A percentile compares a stretch with the other conserved stretches of the same genome.
Conservation (phyloP, 1,284 basidiomycete species). For the Ceratobasidium sp. region DNA sequence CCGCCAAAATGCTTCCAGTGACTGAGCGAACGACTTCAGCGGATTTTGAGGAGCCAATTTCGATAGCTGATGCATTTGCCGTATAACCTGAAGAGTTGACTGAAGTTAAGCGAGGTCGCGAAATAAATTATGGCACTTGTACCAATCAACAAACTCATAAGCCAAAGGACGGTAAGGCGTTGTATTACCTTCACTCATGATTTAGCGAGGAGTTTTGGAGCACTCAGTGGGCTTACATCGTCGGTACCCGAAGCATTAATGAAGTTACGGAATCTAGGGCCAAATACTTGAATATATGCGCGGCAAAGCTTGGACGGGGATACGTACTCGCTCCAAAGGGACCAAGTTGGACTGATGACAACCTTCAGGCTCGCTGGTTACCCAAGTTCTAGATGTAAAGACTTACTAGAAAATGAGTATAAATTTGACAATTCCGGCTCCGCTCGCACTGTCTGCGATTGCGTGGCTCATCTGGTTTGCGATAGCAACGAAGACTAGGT, state of each 20-base stretch:
- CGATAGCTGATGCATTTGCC: too few relatives aligned
- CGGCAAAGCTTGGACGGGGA: too few relatives aligned
- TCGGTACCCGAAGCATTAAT: conserved; percentile 54
- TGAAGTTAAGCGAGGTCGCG: too few relatives aligned
- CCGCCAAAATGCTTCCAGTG: too few relatives aligned
- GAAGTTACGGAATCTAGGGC: conserved; percentile 51
- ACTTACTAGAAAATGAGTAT: conserved; percentile 48
- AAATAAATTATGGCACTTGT: too few relatives aligned
- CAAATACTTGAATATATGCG: background rate
- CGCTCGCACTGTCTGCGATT: conserved; percentile 47
- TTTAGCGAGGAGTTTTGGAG: background rate
- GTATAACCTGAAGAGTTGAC: too few relatives aligned
- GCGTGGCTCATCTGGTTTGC: conserved; percentile 56
- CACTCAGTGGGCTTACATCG: conserved; percentile 49
- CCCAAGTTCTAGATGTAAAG: background rate
- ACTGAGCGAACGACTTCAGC: too few relatives aligned
- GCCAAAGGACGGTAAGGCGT: conserved; percentile 53
- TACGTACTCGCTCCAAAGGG: conserved; percentile 54
- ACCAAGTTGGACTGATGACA: conserved; percentile 52
- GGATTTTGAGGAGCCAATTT: too few relatives aligned
- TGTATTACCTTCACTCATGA: conserved; percentile 52
- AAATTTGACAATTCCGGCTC: conserved; percentile 46
- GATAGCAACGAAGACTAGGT: conserved; percentile 56
- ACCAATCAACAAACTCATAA: conserved; percentile 52
- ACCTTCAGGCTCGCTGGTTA: background rate